phyloP scores from a whole-genome alignment of 2,329 filamentous ascomycete genomes.

The Fusarium tuaranense region DNA sequence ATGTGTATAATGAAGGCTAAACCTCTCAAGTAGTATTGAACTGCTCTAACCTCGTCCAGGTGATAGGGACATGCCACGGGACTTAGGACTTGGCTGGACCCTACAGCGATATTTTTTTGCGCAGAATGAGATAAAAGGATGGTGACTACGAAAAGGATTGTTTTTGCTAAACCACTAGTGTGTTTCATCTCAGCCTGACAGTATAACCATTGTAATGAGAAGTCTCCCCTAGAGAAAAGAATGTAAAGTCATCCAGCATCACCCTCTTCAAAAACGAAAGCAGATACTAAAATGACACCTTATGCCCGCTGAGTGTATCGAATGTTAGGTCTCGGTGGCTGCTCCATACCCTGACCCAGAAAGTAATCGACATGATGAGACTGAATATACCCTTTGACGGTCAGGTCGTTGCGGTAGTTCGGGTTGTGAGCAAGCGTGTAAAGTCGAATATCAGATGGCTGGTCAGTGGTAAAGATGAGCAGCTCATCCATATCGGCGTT shows the following conservation, averaged over 20 bases:
- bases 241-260: neutral
- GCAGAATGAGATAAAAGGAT: too few relatives aligned
- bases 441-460: slow-evolving; percentile 29
- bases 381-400: slow-evolving; percentile 41
- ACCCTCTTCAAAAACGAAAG: neutral
- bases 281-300: neutral
- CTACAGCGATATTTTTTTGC: too few relatives aligned
- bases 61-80: too few relatives aligned
- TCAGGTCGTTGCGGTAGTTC: slow-evolving; percentile 42
- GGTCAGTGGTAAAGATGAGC: slow-evolving; percentile 39
- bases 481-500: slow-evolving; percentile 30
- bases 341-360: slow-evolving; percentile 31
- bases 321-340: slow-evolving; percentile 26
- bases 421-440: slow-evolving; percentile 43
- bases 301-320: slow-evolving; percentile 1
- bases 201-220: neutral
- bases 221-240: neutral
- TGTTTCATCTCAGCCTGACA: neutral
- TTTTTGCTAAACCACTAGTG: neutral
- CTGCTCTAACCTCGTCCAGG: too few relatives aligned
- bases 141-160: neutral
- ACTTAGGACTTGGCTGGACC: too few relatives aligned
- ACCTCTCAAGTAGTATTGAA: too few relatives aligned
- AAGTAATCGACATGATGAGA: slow-evolving; percentile 40
- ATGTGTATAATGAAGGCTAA: too few relatives aligned